Evolutionary conservation across 1,284 basidiomycete species (phyloP).

Genomic region (Ustilago sp.): DNA sequence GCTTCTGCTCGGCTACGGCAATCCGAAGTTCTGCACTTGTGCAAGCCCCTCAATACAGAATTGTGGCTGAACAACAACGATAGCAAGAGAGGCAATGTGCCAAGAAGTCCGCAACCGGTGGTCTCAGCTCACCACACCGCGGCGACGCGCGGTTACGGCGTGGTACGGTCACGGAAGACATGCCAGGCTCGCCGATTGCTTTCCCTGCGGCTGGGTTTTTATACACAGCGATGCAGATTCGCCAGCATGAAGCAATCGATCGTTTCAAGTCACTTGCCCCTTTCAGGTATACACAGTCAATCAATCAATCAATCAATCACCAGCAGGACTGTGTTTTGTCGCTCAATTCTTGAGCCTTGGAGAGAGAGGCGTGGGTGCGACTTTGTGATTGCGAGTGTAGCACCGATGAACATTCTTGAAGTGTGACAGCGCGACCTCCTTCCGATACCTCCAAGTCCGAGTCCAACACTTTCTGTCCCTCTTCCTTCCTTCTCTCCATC

Average conservation of each 20-base stretch:
- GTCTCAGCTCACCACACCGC: background rate
- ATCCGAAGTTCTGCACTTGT: slow-evolving; percentile 1
- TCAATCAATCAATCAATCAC: background rate
- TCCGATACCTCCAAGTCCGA: background rate
- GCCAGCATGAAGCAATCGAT: background rate
- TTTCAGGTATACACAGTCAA: background rate
- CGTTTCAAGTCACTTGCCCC: background rate
- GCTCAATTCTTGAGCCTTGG: background rate
- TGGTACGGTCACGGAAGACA: background rate
- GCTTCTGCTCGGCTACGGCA: slow-evolving; percentile 6
- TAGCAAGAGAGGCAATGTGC: background rate
- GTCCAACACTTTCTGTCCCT: slow-evolving; percentile 1
- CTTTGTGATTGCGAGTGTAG: background rate
- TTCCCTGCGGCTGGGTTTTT: background rate
- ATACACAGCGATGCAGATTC: background rate
- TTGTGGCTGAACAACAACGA: background rate
- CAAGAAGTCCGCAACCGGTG: slow-evolving; percentile 16
- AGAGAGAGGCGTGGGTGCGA: background rate
- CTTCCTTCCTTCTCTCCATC: background rate
- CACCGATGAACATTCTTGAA: background rate
- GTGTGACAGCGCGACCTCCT: background rate
- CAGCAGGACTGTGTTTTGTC: background rate
- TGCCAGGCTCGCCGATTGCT: background rate
- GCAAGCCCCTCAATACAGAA: slow-evolving; percentile 1
- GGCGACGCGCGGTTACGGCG: slow-evolving; percentile 1